Percentiles rank a stretch among this genome's conserved stretches.
Conservation (phyloP, 305 asterid genomes). For the Striga hermonthica region DNA sequence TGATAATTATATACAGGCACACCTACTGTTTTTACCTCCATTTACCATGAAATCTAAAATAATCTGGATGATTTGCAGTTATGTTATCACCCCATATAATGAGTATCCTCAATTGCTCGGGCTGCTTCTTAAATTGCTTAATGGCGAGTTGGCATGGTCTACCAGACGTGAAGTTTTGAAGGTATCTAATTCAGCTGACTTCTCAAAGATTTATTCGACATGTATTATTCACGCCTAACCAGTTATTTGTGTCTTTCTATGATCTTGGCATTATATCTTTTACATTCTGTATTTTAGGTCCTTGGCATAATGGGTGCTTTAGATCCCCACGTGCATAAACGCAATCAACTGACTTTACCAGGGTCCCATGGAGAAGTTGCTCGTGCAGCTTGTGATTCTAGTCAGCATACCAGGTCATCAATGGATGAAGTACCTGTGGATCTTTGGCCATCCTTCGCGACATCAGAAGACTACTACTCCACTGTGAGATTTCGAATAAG, state of each 20-base stretch:
- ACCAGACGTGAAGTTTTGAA: slow-evolving; percentile 94
- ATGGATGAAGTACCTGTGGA: slow-evolving; percentile 90
- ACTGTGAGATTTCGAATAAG: slow-evolving; percentile 60
- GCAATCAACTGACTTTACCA: slow-evolving; percentile 76
- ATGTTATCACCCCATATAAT: slow-evolving; percentile 88
- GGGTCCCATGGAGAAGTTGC: slow-evolving; percentile 94
- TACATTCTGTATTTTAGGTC: slow-evolving; percentile 46
- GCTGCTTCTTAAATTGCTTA: slow-evolving; percentile 84
- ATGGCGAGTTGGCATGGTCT: slow-evolving; percentile 98
- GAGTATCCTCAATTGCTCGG: slow-evolving; percentile 92
- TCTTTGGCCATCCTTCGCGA: slow-evolving; percentile 98
- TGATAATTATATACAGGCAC: neutral
- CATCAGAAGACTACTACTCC: slow-evolving; percentile 95
- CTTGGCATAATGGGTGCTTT: slow-evolving; percentile 99
- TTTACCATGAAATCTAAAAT: slow-evolving; percentile 20
- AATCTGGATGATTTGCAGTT: slow-evolving; percentile 51
- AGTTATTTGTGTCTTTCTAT: slow-evolving; percentile 19
- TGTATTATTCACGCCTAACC: slow-evolving; percentile 27
- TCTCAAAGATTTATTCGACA: slow-evolving; percentile 9
- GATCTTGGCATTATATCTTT: too few species aligned
- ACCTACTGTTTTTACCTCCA: slow-evolving; percentile 17
- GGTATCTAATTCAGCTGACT: slow-evolving; percentile 45
- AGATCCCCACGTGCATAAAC: slow-evolving; percentile 91
- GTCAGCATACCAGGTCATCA: slow-evolving; percentile 67
- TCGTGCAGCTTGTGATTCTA: slow-evolving; percentile 75